Percentiles rank a stretch among this genome's conserved stretches.
Evolutionary conservation across 1,284 basidiomycete species (phyloP).

Genomic region (Trichosporon inkin): DNA sequence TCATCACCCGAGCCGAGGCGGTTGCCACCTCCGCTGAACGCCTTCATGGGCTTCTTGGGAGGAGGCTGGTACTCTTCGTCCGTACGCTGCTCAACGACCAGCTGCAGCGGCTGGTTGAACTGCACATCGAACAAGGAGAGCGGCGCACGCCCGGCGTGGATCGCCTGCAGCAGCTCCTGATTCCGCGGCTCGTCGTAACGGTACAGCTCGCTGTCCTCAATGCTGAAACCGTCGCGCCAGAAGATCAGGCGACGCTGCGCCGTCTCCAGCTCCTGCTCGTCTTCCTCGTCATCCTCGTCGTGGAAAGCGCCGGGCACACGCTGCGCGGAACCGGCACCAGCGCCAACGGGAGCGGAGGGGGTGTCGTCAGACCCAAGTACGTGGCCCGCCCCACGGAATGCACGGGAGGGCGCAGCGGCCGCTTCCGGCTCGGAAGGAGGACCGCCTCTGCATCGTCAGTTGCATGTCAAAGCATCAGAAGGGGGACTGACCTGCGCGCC

Average conservation of each 20-base stretch:
- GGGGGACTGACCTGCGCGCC: conserved; percentile 73
- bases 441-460: conserved; percentile 25
- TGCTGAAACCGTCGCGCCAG: conserved; percentile 90
- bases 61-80: conserved; percentile 66
- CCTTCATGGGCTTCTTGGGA: conserved; percentile 53
- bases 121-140: conserved; percentile 70
- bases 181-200: conserved; percentile 79
- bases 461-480: conserved; percentile 19
- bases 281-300: conserved; percentile 27
- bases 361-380: conserved; percentile 80
- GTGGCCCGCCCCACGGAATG: conserved; percentile 52
- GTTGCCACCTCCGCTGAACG: conserved; percentile 72
- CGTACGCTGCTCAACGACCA: conserved; percentile 71
- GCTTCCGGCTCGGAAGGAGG: conserved; percentile 35
- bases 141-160: conserved; percentile 79
- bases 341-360: conserved; percentile 54
- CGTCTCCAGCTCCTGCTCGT: conserved; percentile 57
- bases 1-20: conserved; percentile 60
- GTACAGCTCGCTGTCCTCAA: conserved; percentile 84
- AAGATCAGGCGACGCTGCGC: conserved; percentile 77
- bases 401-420: conserved; percentile 7
- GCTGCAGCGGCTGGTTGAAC: conserved; percentile 77
- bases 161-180: conserved; percentile 68
- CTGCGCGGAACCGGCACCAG: conserved; percentile 51
- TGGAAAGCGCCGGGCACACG: conserved; percentile 17